Conservation (phyloP, 805 yeast genomes). For the Debaryomyces maramus region DNA sequence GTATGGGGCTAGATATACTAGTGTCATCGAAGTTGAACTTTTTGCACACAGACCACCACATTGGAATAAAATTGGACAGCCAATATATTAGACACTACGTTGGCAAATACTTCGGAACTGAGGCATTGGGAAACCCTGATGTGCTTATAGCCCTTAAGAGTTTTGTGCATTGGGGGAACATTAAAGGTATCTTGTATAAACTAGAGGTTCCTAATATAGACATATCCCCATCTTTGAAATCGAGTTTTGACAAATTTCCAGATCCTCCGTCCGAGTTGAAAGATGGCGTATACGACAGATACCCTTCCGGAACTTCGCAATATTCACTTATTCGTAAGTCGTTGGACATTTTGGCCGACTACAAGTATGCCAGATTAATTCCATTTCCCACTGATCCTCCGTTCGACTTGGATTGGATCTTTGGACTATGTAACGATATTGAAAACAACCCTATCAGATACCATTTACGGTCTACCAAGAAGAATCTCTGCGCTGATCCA, state of each 20-base stretch:
- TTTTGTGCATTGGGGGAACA: constrained; percentile 57
- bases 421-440: constrained; percentile 43
- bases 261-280: constrained; percentile 40
- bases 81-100: constrained; percentile 40
- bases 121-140: constrained; percentile 37
- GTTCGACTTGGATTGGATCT: constrained; percentile 34
- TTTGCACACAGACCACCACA: constrained; percentile 56
- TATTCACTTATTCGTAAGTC: constrained; percentile 43
- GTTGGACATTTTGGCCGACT: constrained; percentile 33
- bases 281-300: constrained; percentile 41
- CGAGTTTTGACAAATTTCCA: constrained; percentile 42
- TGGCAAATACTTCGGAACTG: constrained; percentile 39
- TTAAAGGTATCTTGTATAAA: constrained; percentile 46
- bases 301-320: constrained; percentile 56
- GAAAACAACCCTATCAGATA: constrained; percentile 49
- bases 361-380: constrained; percentile 39
- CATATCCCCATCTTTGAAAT: constrained; percentile 27
- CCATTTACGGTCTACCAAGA: constrained; percentile 44
- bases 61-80: constrained; percentile 52
- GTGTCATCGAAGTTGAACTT: constrained; percentile 51
- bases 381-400: constrained; percentile 30
- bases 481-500: constrained; percentile 32
- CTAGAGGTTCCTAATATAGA: constrained; percentile 40
- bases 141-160: constrained; percentile 50
- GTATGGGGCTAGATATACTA: constrained; percentile 43